A percentile compares a stretch with the other conserved stretches of the same genome.
These are phyloP conservation scores for Fusarium albosuccineum DNA, from an alignment of 2,329 filamentous ascomycete genomes.

Conservation along the genomic window DNA sequence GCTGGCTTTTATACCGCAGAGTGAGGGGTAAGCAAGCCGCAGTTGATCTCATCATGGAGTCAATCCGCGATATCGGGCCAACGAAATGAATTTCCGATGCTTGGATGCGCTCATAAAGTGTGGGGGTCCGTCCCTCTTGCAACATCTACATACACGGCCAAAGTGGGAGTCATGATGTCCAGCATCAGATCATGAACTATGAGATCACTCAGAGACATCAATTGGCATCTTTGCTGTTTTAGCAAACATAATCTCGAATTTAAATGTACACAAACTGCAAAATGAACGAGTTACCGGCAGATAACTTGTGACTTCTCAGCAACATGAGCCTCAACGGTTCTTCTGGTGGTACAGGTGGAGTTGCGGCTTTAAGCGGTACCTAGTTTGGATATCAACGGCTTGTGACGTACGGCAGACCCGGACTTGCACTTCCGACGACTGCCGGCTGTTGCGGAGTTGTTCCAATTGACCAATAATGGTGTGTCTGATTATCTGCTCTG, in stretches of 20 bases:
- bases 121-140: constrained; percentile 17
- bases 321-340: constrained; percentile 1
- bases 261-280: too few relatives aligned
- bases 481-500: constrained; percentile 16
- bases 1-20: constrained; percentile 42
- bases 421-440: constrained; percentile 16
- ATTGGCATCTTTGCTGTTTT: too few relatives aligned
- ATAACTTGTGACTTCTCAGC: constrained; percentile 10
- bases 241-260: too few relatives aligned
- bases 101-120: constrained; percentile 23
- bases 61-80: constrained; percentile 27
- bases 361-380: constrained; percentile 40
- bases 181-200: not conserved
- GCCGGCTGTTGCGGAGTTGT: not conserved
- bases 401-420: constrained; percentile 16
- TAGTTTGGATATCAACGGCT: constrained; percentile 14
- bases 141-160: constrained; percentile 5
- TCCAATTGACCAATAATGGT: constrained; percentile 25
- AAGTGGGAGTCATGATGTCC: not conserved
- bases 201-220: too few relatives aligned
- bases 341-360: constrained; percentile 11
- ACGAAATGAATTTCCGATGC: constrained; percentile 34
- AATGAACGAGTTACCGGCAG: not conserved
- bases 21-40: constrained; percentile 39
- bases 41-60: constrained; percentile 40